Base-by-base conservation (phyloP, 2,329 filamentous ascomycete genomes). In the Elsinoe perseae region DNA sequence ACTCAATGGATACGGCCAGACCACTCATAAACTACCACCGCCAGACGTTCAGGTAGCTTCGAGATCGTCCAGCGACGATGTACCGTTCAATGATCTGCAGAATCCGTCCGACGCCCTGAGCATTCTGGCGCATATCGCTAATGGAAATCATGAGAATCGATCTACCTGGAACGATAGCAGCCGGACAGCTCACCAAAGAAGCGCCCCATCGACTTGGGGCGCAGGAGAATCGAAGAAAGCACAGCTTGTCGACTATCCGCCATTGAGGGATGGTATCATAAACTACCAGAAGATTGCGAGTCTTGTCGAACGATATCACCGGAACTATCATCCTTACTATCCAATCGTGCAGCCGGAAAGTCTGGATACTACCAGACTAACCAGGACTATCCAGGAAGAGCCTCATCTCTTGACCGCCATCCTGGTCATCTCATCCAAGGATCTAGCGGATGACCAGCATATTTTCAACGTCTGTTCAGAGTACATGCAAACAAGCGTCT, bases 401-500 rank as follows among this genome's bases (percentile, higher is more conserved):
- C 82, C 79, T 27, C 81, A 87, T 64, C 73, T 89, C 0, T 74
- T 88, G 14, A 87, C 85, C 0, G 84, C 85, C 0, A 81, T 88
- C 2, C 72, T 89, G 3, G 84, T 84, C 1, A 84, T 89, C 50
- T 81, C 84, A 3, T 86, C 85, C 6, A 85, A 87, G 67, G 84
- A 89, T 63, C 71, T 86, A n/a, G 76, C 79, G 1, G 77, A 84
- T 4, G 80, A 84, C 62, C 78, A 80, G 2, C 74, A 80, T 44
- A 77, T 85, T 0, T 84, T 86, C 62, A 80, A 82, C 60, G 77
- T 80, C 38, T 87, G 84, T 64, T 82, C 84, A 18, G 79, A 81
- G 56, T 80, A 87, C 61, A 88, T 87, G 83, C 83, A 86, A 61
- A 77, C 77, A 27, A 72, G 87, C 14, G 81, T 88, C 6, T 85